Percentiles rank a stretch among this genome's conserved stretches.
phyloP scores from a whole-genome alignment of 2,329 filamentous ascomycete genomes.

The Boeremia exigua region DNA sequence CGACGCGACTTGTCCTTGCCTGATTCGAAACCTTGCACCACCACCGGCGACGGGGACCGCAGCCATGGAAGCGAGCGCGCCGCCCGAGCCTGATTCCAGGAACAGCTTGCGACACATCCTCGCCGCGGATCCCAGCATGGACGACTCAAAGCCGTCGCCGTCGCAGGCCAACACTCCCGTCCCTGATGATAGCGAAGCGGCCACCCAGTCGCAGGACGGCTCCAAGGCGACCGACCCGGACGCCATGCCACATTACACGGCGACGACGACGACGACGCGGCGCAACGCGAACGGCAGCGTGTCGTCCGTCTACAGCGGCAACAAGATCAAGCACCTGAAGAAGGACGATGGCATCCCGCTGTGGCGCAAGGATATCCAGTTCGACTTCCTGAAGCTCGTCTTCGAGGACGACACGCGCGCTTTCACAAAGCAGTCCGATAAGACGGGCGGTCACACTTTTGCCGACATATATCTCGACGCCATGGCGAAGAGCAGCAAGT shows the following conservation, averaged over 20 bases:
- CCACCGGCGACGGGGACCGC: conserved; percentile 13
- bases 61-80: conserved; percentile 28
- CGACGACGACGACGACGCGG: conserved; percentile 59
- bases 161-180: conserved; percentile 39
- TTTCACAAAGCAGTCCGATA: conserved; percentile 92
- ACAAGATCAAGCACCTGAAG: conserved; percentile 84
- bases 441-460: conserved; percentile 75
- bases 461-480: conserved; percentile 98
- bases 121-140: conserved; percentile 44
- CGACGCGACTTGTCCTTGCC: conserved; percentile 22
- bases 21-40: conserved; percentile 26
- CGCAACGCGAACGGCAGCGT: conserved; percentile 70
- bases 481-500: conserved; percentile 98
- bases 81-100: conserved; percentile 46
- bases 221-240: conserved; percentile 39
- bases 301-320: conserved; percentile 70
- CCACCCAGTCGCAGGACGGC: conserved; percentile 35
- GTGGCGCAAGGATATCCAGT: conserved; percentile 88
- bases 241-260: conserved; percentile 51
- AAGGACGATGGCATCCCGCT: conserved; percentile 88
- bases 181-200: conserved; percentile 42
- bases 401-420: conserved; percentile 77
- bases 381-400: conserved; percentile 80
- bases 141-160: conserved; percentile 38
- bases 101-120: conserved; percentile 50